Base-by-base conservation (phyloP, 163 green algal species). In the Scenedesmus sp. region DNA sequence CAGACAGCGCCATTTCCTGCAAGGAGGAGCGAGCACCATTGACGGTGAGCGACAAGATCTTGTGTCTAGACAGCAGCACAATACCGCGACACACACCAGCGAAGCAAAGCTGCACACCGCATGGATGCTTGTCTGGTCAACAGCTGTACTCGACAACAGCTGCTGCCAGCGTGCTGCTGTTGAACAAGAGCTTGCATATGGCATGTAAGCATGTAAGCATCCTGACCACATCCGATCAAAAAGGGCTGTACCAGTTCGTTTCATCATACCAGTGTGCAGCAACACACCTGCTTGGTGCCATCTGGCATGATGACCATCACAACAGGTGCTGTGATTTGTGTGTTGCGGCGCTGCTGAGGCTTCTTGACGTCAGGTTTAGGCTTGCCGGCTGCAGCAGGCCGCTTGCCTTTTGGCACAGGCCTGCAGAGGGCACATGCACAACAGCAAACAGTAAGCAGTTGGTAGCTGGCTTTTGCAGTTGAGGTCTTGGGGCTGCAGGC, bases 241-340 rank as follows among this genome's bases (percentile, higher is more conserved):
- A 23, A 54, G 5, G 16, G 16, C 20, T 26, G 10, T n/a, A 26
- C 26, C 26, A 26, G 26, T 26, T 26, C 26, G 26, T 26, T 26
- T 26, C 26, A 26, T 26, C 26, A 26, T 26, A 26, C 26, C 26
- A 13, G 10, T 77, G 16, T 13, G 67, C 67, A 77, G 67, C 67
- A 77, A 6, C 67, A 8, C 79, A 86, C 79, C 79, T 86, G 46
- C 46, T 66, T n/a, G 79, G 13, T 86, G 79, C 79, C 54, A 23
- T 86, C 52, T n/a, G 52, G 79, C 46, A 86, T 34, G 79, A 86
- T 66, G 2, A 86, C 79, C 79, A 86, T n/a, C 52, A 86, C 46
- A 7, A 15, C 15, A 18, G 8, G 79, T 15, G 52, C 79, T 64
- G 46, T 62, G 52, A 62, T 46, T 1, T 91, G 87, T 2, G 23